Evolutionary conservation across 2,329 filamentous ascomycete genomes (phyloP), one percentile per base, ranked within the genome.

Genomic region (Emmonsiellopsis sp.): DNA sequence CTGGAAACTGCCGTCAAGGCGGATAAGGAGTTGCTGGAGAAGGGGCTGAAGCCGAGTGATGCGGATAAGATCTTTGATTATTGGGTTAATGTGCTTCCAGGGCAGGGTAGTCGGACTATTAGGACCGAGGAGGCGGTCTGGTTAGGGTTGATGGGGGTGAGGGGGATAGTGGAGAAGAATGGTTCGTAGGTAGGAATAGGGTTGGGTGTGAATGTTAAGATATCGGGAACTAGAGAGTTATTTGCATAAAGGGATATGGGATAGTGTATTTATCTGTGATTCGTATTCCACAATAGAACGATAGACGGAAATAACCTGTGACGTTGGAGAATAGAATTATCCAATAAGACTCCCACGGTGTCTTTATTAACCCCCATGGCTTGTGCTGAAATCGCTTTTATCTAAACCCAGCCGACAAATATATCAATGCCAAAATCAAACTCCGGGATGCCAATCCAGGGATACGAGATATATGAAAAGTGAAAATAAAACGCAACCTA

Each of bases 71-170:
- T 92, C 49, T 95, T 95, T 65, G 89, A 95, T 68, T 78, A 84
- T 60, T 94, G 88, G 88, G 77, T 94, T 14, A 88, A 95, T 67
- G 77, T 93, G 44, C 76, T 90, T 58, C 87, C 88, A 3, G 82
- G 83, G 1, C 89, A 94, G 68, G 88, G 88, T 0, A 92, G 87
- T 65, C 77, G 88, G 61, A 89, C 84, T 1, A 92, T 95, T 57
- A 75, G 87, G 57, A 93, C 88, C 0, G 88, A 94, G 61, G 89
- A 95, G 71, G 88, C 88, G 1, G 71, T 94, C 14, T 87, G 86
- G 72, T 81, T 93, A 64, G 87, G 84, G 0, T 68, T 94, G 65
- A 85, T 84, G 62, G 81, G 82, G 2, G 64, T 93, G 64, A 79
- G 83, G 63, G 76, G 73, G 55, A 54, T 85, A 76, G 81, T 64